A percentile compares a stretch with the other conserved stretches of the same genome.
Evolutionary conservation across 306 rosid species (phyloP).

Genomic region (Prunus campanulata): DNA sequence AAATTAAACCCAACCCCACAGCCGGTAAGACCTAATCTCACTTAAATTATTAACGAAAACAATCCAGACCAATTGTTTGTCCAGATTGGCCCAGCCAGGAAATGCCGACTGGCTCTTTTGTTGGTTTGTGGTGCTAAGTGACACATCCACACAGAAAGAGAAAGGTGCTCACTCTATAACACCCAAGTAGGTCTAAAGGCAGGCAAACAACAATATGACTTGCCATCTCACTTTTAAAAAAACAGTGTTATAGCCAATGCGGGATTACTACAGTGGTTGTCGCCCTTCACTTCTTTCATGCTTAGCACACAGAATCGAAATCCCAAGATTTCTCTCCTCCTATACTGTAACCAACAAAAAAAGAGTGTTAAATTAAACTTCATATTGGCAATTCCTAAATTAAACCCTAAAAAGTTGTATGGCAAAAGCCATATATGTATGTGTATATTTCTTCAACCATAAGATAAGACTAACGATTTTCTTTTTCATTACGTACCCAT

Average conservation of each 20-base stretch:
- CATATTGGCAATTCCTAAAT: background rate
- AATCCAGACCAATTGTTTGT: constrained; percentile 12
- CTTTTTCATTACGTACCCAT: no score
- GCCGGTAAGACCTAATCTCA: constrained; percentile 11
- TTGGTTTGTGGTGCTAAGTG: constrained; percentile 27
- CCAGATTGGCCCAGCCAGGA: constrained; percentile 38
- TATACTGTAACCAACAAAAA: no score
- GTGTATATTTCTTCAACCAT: no score
- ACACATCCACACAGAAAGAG: constrained; percentile 19
- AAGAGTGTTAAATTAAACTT: no score
- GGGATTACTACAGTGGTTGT: no score
- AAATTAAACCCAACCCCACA: constrained; percentile 23
- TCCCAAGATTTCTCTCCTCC: no score
- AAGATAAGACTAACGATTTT: no score
- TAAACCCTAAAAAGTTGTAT: background rate
- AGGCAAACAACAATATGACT: constrained; percentile 31
- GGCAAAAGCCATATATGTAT: background rate
- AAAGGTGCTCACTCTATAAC: background rate
- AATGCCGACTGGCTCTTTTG: constrained; percentile 27
- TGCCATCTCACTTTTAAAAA: background rate
- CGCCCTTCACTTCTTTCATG: accelerated
- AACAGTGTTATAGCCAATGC: no score
- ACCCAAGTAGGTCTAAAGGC: constrained; percentile 21
- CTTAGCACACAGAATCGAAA: accelerated
- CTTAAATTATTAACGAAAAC: background rate